Conservation (phyloP, 2,329 filamentous ascomycete genomes). For the Orbilia javanica region DNA sequence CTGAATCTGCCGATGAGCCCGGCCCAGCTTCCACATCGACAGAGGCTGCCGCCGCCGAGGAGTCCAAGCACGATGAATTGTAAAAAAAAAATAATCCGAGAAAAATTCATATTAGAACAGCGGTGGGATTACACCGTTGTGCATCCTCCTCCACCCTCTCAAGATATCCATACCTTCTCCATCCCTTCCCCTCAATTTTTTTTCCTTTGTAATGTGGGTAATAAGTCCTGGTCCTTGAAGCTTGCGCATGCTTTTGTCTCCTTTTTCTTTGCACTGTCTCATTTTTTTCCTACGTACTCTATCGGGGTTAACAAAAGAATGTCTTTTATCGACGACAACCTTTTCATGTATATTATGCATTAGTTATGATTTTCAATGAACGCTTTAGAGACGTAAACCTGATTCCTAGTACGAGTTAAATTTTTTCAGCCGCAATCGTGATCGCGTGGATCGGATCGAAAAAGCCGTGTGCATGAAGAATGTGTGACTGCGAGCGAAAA, state of each 20-base stretch:
- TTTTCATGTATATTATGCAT: conserved; percentile 59
- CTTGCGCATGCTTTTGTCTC: conserved; percentile 8
- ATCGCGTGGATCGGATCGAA: conserved; percentile 1
- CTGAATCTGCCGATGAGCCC: conserved; percentile 65
- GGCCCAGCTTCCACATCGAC: conserved; percentile 62
- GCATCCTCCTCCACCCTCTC: conserved; percentile 14
- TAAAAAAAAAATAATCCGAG: conserved; percentile 50
- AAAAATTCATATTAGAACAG: conserved; percentile 3
- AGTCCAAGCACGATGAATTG: conserved; percentile 53
- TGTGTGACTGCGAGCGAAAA: conserved; percentile 5
- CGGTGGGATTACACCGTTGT: conserved; percentile 6
- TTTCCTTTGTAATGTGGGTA: conserved; percentile 56
- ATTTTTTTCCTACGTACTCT: conserved; percentile 37
- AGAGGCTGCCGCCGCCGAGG: conserved; percentile 30
- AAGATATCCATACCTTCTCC: conserved; percentile 43
- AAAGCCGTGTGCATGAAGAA: not conserved
- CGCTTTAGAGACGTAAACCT: conserved; percentile 40
- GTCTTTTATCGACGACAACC: conserved; percentile 49
- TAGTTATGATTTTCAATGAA: conserved; percentile 57
- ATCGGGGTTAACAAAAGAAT: conserved; percentile 57
- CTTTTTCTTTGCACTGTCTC: conserved; percentile 18
- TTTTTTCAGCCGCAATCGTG: conserved; percentile 9
- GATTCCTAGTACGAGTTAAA: not conserved
- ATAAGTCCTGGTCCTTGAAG: conserved; percentile 38
- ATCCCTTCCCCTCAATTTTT: conserved; percentile 13